Conservation (phyloP, 169 alveolate species). For the Plasmodium falciparum region DNA sequence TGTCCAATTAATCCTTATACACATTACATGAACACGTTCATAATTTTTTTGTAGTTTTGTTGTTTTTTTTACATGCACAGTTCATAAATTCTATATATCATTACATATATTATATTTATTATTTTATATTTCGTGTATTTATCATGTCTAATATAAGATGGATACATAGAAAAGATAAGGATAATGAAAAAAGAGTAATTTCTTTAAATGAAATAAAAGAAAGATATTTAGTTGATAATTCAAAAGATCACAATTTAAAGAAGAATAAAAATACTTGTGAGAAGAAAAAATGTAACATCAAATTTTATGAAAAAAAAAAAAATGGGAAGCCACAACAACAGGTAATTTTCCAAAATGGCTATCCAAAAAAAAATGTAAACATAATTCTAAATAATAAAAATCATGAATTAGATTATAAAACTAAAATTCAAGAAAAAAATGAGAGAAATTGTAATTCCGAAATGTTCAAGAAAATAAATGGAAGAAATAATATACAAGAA, state of each 20-base stretch:
- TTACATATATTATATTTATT: background rate
- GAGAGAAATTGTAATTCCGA: background rate
- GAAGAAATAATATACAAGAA: background rate
- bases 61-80: background rate
- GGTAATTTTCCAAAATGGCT: conserved; percentile 9
- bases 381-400: background rate
- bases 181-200: conserved; percentile 33
- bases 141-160: conserved; percentile 63
- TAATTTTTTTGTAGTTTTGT: background rate
- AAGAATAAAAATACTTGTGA: background rate
- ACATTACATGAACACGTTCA: background rate
- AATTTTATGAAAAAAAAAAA: background rate
- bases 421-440: background rate
- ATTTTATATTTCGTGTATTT: background rate
- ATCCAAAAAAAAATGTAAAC: background rate
- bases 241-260: background rate
- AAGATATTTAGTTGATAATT: conserved; percentile 30
- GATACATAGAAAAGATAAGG: conserved; percentile 59
- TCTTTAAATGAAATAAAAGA: conserved; percentile 61
- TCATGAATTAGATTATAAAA: too few species aligned
- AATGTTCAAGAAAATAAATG: background rate
- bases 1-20: background rate
- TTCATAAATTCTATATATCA: too few species aligned
- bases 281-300: background rate
- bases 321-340: background rate